phyloP scores from a whole-genome alignment of 495 filamentous ascomycete genomes.

The Tuber aestivum region DNA sequence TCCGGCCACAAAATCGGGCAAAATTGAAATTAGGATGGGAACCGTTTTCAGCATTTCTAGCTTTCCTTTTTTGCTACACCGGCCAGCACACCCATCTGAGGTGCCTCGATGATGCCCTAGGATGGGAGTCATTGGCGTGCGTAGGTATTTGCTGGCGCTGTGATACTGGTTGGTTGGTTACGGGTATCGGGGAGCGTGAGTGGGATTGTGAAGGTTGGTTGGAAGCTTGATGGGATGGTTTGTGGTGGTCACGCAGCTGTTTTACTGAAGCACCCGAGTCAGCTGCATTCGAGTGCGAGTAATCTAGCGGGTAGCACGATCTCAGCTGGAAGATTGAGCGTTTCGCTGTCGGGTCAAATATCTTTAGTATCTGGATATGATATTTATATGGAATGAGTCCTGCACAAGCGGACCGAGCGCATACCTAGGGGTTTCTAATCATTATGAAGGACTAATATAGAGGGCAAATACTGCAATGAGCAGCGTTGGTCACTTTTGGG shows the following conservation, averaged over 20 bases:
- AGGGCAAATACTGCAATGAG: not conserved
- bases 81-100: conserved; percentile 70
- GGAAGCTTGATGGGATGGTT: no score
- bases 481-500: not conserved
- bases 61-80: conserved; percentile 54
- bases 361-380: not conserved
- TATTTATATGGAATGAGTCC: not conserved
- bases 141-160: conserved; percentile 53
- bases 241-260: not conserved
- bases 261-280: not conserved
- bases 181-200: conserved; percentile 44
- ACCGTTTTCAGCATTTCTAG: conserved; percentile 74
- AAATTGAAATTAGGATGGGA: conserved; percentile 66
- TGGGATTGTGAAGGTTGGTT: conserved; percentile 12
- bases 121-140: conserved; percentile 54
- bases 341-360: not conserved
- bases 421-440: not conserved
- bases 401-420: not conserved
- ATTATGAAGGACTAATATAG: not conserved
- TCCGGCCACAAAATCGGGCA: conserved; percentile 59
- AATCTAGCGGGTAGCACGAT: not conserved
- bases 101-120: conserved; percentile 52
- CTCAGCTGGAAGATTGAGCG: not conserved
- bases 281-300: not conserved
- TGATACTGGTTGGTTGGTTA: conserved; percentile 44